Evolutionary conservation across 768 basidiomycete species (phyloP), one percentile per base, ranked within the genome.

Genomic region (Termitomyces sp.): DNA sequence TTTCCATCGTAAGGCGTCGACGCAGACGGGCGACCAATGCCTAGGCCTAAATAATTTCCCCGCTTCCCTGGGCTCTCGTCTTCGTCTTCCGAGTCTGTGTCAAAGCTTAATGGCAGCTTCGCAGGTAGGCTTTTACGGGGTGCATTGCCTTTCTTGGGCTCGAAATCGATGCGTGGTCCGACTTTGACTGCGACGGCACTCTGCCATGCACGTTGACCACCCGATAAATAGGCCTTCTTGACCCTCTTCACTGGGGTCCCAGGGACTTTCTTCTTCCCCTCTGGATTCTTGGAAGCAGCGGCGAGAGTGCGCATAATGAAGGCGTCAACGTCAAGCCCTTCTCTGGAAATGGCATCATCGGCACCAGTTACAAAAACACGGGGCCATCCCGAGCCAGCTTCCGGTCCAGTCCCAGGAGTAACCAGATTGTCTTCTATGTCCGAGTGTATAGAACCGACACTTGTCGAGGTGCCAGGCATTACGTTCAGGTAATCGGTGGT

Each of bases 161-260:
- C 54, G 22, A 56, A 81, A 33, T 77, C 73, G 29, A 80, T 76
- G 27, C 75, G 69, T 23, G 75, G 67, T 3, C 82, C 84, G 45
- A 89, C 82, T 66, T 87, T 89, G 59, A 77, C 68, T 13, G 89
- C 79, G 18, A 91, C 80, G 3, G 89, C 89, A 63, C 89, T 91
- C 67, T 90, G 89, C 89, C 89, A 91, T 4, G 86, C 88, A 10
- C 89, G 76, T 47, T 82, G 79, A 54, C 74, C 75, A 56, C 75
- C 75, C 27, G 76, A 73, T 33, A 86, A 70, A 63, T 81, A 76
- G 38, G 79, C 76, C 20, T 81, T 84, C 69, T 85, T 85, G 54
- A 76, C 67, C 64, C 78, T 84, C 76, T 92, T 92, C n/a, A 90
- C 87, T 1, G 90, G 90, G 13, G 90, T 92, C 0, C 87, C 89